Evolutionary conservation across 2,329 filamentous ascomycete species (phyloP).

Genomic region (Hypoxylon rubiginosum): DNA sequence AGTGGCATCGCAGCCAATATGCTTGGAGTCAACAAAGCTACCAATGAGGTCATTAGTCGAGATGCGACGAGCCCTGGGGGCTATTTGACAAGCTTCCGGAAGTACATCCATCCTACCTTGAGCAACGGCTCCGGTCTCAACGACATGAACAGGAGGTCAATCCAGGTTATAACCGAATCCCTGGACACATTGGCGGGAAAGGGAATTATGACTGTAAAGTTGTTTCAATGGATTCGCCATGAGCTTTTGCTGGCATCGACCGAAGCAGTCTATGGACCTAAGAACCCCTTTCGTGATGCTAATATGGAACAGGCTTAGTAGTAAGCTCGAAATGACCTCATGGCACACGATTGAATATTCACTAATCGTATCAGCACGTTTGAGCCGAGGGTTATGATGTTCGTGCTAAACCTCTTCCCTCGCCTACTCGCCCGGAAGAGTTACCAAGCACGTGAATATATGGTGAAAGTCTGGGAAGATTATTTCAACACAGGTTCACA

Average conservation of each 20-base stretch:
- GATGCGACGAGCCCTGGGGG: slow-evolving; percentile 22
- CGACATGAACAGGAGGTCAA: background rate
- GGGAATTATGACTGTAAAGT: slow-evolving; percentile 14
- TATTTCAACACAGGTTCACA: slow-evolving; percentile 33
- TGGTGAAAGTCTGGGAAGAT: slow-evolving; percentile 25
- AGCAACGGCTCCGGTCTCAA: background rate
- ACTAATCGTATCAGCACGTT: slow-evolving; percentile 21
- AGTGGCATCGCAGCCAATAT: slow-evolving; percentile 14
- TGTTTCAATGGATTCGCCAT: slow-evolving; percentile 42
- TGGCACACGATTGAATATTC: background rate
- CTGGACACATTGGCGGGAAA: background rate
- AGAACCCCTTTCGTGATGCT: slow-evolving; percentile 42
- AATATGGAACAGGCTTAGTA: slow-evolving; percentile 38
- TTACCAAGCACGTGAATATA: slow-evolving; percentile 36
- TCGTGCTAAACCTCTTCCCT: slow-evolving; percentile 27
- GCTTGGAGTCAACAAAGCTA: slow-evolving; percentile 28
- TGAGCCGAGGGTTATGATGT: slow-evolving; percentile 35
- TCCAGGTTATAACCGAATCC: background rate
- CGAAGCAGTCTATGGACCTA: slow-evolving; percentile 41
- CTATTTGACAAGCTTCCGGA: slow-evolving; percentile 38
- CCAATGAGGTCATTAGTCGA: slow-evolving; percentile 22
- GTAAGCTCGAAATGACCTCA: slow-evolving; percentile 30
- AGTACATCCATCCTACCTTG: slow-evolving; percentile 14
- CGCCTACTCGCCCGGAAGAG: slow-evolving; percentile 17
- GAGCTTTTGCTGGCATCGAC: slow-evolving; percentile 40